Percentiles rank a stretch among this genome's conserved stretches.
These are phyloP conservation scores for Hibiscus syriacus DNA, from an alignment of 345 rosid genomes.

Conservation along the genomic window DNA sequence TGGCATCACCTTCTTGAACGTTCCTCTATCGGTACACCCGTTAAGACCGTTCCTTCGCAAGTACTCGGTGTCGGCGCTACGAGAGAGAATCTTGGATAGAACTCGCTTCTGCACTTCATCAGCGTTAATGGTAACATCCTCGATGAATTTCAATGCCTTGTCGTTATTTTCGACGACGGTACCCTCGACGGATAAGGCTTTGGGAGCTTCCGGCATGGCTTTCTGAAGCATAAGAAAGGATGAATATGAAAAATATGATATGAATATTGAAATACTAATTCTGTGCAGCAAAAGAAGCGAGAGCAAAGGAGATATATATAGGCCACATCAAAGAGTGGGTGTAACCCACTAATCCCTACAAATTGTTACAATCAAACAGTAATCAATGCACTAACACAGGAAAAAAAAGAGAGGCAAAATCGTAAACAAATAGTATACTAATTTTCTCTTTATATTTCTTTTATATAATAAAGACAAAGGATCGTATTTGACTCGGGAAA, in stretches of 20 bases:
- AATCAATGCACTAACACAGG: slow-evolving; percentile 2
- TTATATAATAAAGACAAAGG: not conserved
- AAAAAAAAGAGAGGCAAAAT: not conserved
- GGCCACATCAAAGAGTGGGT: slow-evolving; percentile 11
- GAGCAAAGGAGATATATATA: slow-evolving; percentile 13
- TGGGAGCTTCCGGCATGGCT: slow-evolving; percentile 47
- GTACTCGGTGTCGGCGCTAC: slow-evolving; percentile 39
- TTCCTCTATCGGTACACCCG: slow-evolving; percentile 28
- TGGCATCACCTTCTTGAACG: slow-evolving; percentile 42
- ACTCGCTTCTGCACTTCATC: slow-evolving; percentile 33
- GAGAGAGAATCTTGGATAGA: slow-evolving; percentile 36
- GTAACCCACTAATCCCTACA: slow-evolving; percentile 15
- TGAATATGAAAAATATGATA: not conserved
- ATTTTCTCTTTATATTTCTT: not conserved
- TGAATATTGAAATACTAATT: not conserved
- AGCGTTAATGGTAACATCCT: slow-evolving; percentile 31
- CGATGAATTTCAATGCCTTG: slow-evolving; percentile 32
- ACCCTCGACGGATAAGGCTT: slow-evolving; percentile 1
- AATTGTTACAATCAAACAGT: slow-evolving; percentile 13
- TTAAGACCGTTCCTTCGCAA: slow-evolving; percentile 33
- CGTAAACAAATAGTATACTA: not conserved
- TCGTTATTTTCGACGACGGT: slow-evolving; percentile 23
- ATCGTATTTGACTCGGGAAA: not conserved
- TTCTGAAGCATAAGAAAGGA: not conserved
- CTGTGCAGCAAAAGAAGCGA: slow-evolving; percentile 8